Evolutionary conservation across 495 filamentous ascomycete genomes (phyloP), one percentile per base, ranked within the genome.

Genomic region (Penicillium bialowiezense): DNA sequence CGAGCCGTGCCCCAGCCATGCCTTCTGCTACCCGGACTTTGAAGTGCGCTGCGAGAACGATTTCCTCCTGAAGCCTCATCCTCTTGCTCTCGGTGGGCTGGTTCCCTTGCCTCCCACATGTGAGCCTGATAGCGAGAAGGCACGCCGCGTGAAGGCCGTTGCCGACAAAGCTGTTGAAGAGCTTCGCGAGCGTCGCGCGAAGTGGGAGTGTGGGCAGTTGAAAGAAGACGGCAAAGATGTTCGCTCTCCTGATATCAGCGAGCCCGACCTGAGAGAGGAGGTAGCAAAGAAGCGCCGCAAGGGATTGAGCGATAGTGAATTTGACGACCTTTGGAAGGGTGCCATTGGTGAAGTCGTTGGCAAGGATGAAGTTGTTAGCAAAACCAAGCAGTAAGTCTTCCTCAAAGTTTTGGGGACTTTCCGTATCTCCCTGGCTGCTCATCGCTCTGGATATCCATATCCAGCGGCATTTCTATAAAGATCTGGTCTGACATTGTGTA

Each of bases 101-200:
- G 59, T 97, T 7, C 93, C 93, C 14, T 71, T 97, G 21, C 81
- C 92, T 1, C 92, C 93, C 10, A 90, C 87, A n/a, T 98, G 93
- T 63, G 92, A 96, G 64, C 85, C 95, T 1, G 95, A 98, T 63
- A 88, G 90, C 41, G 89, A 92, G 63, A 97, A 96, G 61, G 88
- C 86, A 15, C 86, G 90, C 39, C 83, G 85, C 20, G 89, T 97
- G 36, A 86, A 90, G 58, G 81, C 85, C 31, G 90, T 98, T 19
- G 90, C 90, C 3, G 86, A 97, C 67, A 85, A 83, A 58, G 90
- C 90, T 3, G 81, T 97, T 9, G 89, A 95, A 58, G 86, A 93
- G 54, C 78, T 98, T 42, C 79, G 95, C 33, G 85, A 96, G 45
- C 83, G 88, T 32, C 79, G 87, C 49, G 93, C 93, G 45, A 86